Base-by-base conservation (phyloP, 2,329 filamentous ascomycete genomes). In the Paraphoma sp. region DNA sequence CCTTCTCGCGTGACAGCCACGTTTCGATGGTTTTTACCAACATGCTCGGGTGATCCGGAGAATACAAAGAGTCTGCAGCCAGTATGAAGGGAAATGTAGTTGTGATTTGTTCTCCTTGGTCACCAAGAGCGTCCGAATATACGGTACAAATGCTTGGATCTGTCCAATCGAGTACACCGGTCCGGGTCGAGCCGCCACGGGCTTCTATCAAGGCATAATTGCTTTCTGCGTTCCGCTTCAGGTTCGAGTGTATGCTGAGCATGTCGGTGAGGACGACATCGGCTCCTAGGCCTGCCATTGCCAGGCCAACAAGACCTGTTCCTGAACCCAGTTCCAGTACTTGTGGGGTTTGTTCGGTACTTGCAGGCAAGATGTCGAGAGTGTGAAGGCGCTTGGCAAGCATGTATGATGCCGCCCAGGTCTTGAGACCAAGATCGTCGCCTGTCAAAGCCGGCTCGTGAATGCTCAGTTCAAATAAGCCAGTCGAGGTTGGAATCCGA, bases 361-460 rank as follows among this genome's bases (percentile, higher is more conserved):
- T 45, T 12, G 23, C 4, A 1, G 53, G 30, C 11, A 63, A 36
- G 6, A 74, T 41, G 4, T 62, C 36, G 14, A 83, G 70, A 3
- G 57, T 60, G 46, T 71, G 70, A 28, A 98, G 84, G 23, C 90
- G 87, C 64, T 86, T 89, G 0, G 94, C 90, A 4, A 98, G 86
- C 2, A 96, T 84, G 70, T 93, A 96, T 0, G 93, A 94, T 0
- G 93, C 94, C 0, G 91, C 92, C 95, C 95, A 98, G 0, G 95
- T 99, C 77, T 99, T 98, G 74, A 96, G 84, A 1, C 95, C 95
- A 16, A 98, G 82, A 56, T 91, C 90, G 75, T 97, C 94, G 6
- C 90, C 90, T 0, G 92, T 96, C 53, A 98, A 81, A 0, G 93
- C 88, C 1, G 95, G 95, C 73, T 99, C 95, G 54, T 92, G 85